phyloP scores from a whole-genome alignment of 768 basidiomycete genomes.

The Daedaleopsis sinensis region DNA sequence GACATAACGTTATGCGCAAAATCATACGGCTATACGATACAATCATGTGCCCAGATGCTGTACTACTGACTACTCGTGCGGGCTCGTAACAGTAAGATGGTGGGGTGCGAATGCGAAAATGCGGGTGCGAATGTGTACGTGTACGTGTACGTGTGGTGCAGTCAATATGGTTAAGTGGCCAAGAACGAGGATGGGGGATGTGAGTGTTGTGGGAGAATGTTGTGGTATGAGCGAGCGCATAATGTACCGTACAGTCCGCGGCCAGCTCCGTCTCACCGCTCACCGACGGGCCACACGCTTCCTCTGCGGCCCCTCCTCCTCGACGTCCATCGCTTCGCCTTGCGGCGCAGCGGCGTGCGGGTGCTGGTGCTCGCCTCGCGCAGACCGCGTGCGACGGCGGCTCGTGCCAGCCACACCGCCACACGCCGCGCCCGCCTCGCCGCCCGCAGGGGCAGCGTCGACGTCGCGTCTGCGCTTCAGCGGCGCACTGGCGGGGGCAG shows the following conservation, averaged over 20 bases:
- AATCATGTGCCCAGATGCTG: slow-evolving; percentile 12
- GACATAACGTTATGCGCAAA: slow-evolving; percentile 18
- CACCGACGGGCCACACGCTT: slow-evolving; percentile 73
- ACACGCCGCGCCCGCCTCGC: slow-evolving; percentile 32
- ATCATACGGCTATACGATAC: slow-evolving; percentile 22
- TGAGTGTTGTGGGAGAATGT: slow-evolving; percentile 1
- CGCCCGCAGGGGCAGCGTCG: slow-evolving; percentile 66
- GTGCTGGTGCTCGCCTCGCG: slow-evolving; percentile 43
- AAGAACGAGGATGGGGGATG: background rate
- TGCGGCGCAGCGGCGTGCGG: slow-evolving; percentile 11
- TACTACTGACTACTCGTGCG: background rate
- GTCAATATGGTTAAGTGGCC: background rate
- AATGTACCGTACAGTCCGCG: background rate
- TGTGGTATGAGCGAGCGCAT: background rate
- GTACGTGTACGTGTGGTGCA: background rate
- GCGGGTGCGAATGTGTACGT: background rate
- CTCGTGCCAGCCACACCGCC: slow-evolving; percentile 36
- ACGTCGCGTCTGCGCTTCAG: slow-evolving; percentile 74
- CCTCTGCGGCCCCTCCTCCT: slow-evolving; percentile 76
- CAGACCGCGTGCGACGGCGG: slow-evolving; percentile 61
- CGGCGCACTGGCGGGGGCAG: background rate
- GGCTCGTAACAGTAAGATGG: background rate
- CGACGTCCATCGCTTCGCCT: slow-evolving; percentile 59
- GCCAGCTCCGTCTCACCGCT: slow-evolving; percentile 12
- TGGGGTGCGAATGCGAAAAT: background rate